Evolutionary conservation across 371 early-diverging fungal genomes (phyloP), one percentile per base, ranked within the genome.

Genomic region (Mortierella sp.): DNA sequence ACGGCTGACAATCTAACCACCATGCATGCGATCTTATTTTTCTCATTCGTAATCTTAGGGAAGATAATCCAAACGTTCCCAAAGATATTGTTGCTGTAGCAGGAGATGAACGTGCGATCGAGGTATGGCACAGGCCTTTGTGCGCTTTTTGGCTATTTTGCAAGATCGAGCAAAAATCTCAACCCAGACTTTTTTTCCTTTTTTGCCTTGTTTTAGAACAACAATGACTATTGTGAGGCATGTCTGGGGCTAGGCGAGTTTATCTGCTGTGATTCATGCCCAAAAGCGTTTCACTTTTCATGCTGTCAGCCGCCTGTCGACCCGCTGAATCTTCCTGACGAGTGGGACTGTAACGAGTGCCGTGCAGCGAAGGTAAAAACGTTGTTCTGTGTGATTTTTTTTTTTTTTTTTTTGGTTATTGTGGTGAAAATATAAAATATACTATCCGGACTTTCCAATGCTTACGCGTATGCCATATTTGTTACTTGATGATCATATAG

Each of bases 251-350:
- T 84, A 2, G 93, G 93, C 0, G 84, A 86, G 52, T 89, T 93
- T 42, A 66, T 93, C 56, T 92, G 93, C 66, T 93, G 93, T 60
- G 93, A 93, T 70, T 83, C 84, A 14, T 93, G 93, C 50, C 93
- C 93, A 15, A 87, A 85, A 41, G 89, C 87, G 6, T 93, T 91
- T 69, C 93, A 93, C 61, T 91, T 93, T 70, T 80, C 87, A 17
- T 93, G 93, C 62, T 84, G 88, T 26, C 88, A 93, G 42, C 93
- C 93, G 8, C 93, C 93, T 11, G 76, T 92, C 78, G 83, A 89
- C 28, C 70, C 78, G 11, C 71, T 71, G n/a, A 80, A 83, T 31
- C 65, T 86, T 12, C 85, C 84, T 51, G 87, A 79, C 11, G 80
- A 87, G 61, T 93, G 93, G 93, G 86, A 80, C 72, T 93, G 93